Evolutionary conservation across 2,329 filamentous ascomycete species (phyloP).

Genomic region (Cryphonectria radicalis): DNA sequence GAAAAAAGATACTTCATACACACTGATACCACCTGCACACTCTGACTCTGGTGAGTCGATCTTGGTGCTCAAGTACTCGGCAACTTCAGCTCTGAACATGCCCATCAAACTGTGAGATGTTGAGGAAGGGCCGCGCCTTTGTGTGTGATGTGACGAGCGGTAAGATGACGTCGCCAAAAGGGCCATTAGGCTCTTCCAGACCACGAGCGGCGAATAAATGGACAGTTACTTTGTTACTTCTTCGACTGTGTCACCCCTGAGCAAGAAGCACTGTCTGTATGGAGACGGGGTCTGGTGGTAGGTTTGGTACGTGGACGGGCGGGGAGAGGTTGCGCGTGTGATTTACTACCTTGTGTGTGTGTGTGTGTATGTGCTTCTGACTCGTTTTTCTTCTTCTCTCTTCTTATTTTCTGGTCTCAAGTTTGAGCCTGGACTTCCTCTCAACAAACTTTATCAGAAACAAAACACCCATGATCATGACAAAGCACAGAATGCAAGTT

Average conservation of each 20-base stretch:
- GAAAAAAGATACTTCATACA: not conserved
- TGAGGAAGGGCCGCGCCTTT: not conserved
- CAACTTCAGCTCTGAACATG: not conserved
- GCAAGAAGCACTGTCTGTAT: not conserved
- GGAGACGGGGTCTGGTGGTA: not conserved
- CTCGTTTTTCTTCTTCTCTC: not conserved
- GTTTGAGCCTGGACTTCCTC: not conserved
- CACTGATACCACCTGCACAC: not conserved
- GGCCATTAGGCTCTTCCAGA: conserved; percentile 24
- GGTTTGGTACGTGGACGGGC: not conserved
- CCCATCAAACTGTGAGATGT: not conserved
- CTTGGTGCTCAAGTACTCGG: not conserved
- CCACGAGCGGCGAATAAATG: conserved; percentile 23
- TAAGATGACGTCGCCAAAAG: conserved; percentile 26
- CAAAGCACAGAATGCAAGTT: not conserved
- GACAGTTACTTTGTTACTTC: conserved; percentile 9
- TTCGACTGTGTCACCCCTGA: not conserved
- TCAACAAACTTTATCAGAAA: not conserved
- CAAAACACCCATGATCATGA: not conserved
- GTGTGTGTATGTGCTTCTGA: not conserved
- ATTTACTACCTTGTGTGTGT: not conserved
- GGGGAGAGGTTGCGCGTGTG: not conserved
- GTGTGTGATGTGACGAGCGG: conserved; percentile 20
- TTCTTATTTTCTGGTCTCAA: not conserved
- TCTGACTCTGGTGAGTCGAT: not conserved